These are phyloP conservation scores for Pestalotiopsis sp. DNA, from an alignment of 2,329 filamentous ascomycete species.

Conservation along the genomic window DNA sequence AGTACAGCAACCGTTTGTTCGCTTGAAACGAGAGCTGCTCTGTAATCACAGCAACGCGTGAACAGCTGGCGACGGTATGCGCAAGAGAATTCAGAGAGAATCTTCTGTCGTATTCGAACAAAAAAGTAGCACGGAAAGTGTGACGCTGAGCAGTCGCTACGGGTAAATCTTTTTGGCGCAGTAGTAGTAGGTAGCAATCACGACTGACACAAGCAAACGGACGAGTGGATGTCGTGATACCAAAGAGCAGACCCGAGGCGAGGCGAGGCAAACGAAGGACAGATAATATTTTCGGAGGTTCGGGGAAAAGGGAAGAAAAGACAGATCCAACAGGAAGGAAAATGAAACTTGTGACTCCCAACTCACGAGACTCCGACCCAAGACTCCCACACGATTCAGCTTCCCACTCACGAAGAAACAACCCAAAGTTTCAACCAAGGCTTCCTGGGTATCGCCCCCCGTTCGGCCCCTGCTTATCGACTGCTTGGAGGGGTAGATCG, in stretches of 20 bases:
- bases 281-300: neutral
- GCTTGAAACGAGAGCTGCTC: neutral
- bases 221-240: neutral
- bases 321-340: neutral
- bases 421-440: conserved; percentile 14
- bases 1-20: neutral
- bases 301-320: neutral
- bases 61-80: neutral
- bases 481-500: conserved; percentile 8
- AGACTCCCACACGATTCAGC: neutral
- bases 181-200: neutral
- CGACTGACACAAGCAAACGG: neutral
- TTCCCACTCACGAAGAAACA: conserved; percentile 11
- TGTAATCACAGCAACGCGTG: neutral
- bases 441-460: neutral
- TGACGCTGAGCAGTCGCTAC: neutral
- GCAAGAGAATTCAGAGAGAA: neutral
- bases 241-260: neutral
- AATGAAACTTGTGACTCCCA: neutral
- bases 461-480: conserved; percentile 1
- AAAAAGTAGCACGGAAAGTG: neutral
- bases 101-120: conserved; percentile 1
- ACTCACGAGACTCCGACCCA: neutral
- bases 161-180: neutral
- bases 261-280: neutral